Conservation (phyloP, 2,329 filamentous ascomycete genomes). For the Paecilomyces fulvus region DNA sequence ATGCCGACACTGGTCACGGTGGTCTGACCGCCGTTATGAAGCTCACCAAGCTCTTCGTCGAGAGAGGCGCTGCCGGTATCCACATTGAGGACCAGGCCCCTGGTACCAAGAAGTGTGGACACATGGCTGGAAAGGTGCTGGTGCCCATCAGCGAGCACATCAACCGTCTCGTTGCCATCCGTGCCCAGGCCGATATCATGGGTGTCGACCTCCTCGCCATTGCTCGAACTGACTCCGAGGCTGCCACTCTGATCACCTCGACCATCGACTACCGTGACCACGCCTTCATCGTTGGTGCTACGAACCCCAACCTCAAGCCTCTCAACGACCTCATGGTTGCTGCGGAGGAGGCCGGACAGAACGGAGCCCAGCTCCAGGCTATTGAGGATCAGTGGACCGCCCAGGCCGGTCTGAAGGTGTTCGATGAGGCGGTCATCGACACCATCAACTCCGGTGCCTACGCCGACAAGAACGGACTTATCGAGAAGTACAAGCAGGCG, state of each 20-base stretch:
- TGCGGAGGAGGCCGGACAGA: constrained; percentile 75
- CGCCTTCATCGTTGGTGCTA: constrained; percentile 80
- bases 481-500: constrained; percentile 57
- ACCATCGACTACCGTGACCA: constrained; percentile 96
- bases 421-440: constrained; percentile 80
- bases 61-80: constrained; percentile 93
- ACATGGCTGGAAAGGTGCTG: constrained; percentile 98
- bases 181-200: constrained; percentile 98
- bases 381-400: constrained; percentile 85
- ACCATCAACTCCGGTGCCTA: constrained; percentile 63
- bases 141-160: constrained; percentile 97
- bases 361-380: constrained; percentile 69
- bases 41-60: constrained; percentile 93
- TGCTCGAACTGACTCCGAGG: constrained; percentile 93
- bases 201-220: constrained; percentile 84
- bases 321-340: constrained; percentile 85
- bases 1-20: constrained; percentile 95
- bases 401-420: constrained; percentile 74
- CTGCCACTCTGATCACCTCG: constrained; percentile 90
- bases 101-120: constrained; percentile 98
- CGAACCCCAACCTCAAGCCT: constrained; percentile 74
- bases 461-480: constrained; percentile 58
- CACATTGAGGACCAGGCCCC: constrained; percentile 98
- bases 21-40: constrained; percentile 99
- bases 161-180: constrained; percentile 91